Evolutionary conservation across 179 eudicot species (phyloP), one percentile per base, ranked within the genome.

Genomic region (Silene vulgaris): DNA sequence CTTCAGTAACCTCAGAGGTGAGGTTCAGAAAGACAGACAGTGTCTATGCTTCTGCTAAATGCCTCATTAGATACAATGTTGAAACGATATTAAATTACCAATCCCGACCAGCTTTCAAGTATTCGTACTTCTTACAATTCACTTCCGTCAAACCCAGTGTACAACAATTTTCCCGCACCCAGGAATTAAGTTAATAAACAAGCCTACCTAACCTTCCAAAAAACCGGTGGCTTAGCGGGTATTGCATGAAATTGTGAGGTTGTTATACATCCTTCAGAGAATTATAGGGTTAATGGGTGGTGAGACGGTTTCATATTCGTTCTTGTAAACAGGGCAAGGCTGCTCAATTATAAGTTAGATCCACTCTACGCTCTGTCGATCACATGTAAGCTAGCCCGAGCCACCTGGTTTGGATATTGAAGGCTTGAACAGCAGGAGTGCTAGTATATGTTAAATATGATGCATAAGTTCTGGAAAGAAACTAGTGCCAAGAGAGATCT

Each of bases 401-500:
- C 77, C 83, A 73, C 32, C 80, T 32, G 71, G 66, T 61, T 69
- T 14, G 70, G 70, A 71, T 67, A 59, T 67, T 17, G 64, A 20
- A 68, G 78, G 76, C 74, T 32, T 71, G 45, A 65, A 40, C 78
- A 64, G 23, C 37, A 35, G 43, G 20, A 26, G 68, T 40, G 16
- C 69, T 43, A 11, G 43, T 35, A 43, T 19, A 40, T 56, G 62
- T 20, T 48, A 59, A 54, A 75, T 48, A 45, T 12, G 5, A 40
- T 40, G 48, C 48, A 40, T 1, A 40, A 40, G 48, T 40, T 9
- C 12, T 40, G 48, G 48, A 40, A 40, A 40, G 48, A 6, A 12
- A 69, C 82, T 81, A 81, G 30, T 78, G 79, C 81, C 84, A 75
- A 30, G 79, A 57, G 63, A 75, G 64, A 65, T 81, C 76, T 77